Conservation (phyloP, 768 basidiomycete species). For the Lactifluus echinatus region DNA sequence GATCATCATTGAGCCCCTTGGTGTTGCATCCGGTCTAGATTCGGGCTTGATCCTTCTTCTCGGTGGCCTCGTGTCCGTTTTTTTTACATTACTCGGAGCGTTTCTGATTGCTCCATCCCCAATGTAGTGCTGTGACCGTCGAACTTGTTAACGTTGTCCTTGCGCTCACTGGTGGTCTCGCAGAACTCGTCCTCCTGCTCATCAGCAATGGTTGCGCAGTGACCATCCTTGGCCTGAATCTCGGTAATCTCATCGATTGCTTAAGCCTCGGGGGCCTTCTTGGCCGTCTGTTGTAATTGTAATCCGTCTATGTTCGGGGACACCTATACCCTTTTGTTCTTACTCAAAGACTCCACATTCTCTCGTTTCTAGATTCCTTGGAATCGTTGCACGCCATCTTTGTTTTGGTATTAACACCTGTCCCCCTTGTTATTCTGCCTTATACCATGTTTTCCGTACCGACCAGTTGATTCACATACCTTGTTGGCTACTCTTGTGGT, state of each 20-base stretch:
- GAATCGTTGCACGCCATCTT: background rate
- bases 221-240: background rate
- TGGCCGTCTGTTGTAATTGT: background rate
- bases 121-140: background rate
- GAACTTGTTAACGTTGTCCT: slow-evolving; percentile 5
- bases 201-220: slow-evolving; percentile 4
- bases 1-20: background rate
- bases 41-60: background rate
- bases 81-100: background rate
- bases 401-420: background rate
- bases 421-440: background rate
- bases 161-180: background rate
- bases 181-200: slow-evolving; percentile 5
- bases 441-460: background rate
- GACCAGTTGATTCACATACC: too few relatives aligned
- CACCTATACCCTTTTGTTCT: background rate
- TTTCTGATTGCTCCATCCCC: background rate
- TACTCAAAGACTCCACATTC: background rate
- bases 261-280: slow-evolving; percentile 4
- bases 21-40: background rate
- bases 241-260: background rate
- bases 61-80: slow-evolving; percentile 1
- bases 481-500: too few relatives aligned
- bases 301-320: background rate
- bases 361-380: background rate